Conservation (phyloP, 805 yeast genomes). For the Metschnikowia proteae region DNA sequence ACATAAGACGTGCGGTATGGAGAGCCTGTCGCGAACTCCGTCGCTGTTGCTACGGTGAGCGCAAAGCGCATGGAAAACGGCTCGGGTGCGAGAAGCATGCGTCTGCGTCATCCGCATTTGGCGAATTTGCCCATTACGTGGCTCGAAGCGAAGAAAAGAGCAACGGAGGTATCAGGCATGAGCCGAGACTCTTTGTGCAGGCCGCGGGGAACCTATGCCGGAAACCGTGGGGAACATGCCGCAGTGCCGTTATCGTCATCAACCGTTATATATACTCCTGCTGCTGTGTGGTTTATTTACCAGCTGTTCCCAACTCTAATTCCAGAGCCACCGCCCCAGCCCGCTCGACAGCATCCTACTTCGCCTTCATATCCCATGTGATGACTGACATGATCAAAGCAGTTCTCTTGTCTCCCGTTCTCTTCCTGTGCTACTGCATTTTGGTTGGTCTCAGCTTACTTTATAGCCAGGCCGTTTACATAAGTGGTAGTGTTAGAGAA, state of each 20-base stretch:
- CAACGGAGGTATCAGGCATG: neutral
- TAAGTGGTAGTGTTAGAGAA: conserved; percentile 14
- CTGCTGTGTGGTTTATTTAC: neutral
- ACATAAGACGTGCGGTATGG: too few species aligned
- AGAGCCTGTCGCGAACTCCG: too few species aligned
- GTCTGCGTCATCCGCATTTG: neutral
- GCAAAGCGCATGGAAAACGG: conserved; percentile 1
- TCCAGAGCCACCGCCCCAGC: neutral
- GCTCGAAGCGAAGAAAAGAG: neutral
- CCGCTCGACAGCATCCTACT: neutral
- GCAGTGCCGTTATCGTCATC: conserved; percentile 2
- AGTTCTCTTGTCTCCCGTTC: neutral
- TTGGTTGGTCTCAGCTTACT: conserved; percentile 5
- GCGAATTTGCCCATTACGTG: neutral
- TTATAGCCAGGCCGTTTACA: conserved; percentile 2
- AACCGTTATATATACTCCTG: neutral
- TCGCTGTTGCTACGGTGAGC: neutral
- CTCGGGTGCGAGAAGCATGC: neutral
- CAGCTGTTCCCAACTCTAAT: neutral
- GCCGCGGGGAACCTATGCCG: neutral
- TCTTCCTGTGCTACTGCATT: conserved; percentile 7
- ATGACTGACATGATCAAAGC: neutral
- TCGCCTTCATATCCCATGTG: neutral
- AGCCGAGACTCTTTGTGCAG: conserved; percentile 1
- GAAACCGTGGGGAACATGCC: conserved; percentile 2